These are phyloP conservation scores for Cytospora piceicola DNA, from an alignment of 2,329 filamentous ascomycete genomes.

Conservation along the genomic window DNA sequence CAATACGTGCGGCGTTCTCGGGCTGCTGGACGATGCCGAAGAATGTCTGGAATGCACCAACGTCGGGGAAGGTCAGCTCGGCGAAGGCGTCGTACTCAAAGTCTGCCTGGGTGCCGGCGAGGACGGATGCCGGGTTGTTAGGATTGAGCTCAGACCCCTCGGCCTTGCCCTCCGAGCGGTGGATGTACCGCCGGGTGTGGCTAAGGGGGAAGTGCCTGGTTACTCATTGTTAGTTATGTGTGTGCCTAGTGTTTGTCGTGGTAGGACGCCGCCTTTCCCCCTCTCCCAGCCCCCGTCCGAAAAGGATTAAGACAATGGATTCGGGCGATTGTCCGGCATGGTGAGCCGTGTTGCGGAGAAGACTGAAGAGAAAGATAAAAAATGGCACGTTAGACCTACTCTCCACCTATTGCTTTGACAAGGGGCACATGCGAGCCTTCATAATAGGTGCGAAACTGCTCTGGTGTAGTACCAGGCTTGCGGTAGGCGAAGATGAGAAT, in stretches of 20 bases:
- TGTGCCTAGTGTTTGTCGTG: no score
- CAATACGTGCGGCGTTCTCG: constrained; percentile 33
- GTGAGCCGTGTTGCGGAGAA: no score
- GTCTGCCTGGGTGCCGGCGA: constrained; percentile 32
- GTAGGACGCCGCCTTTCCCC: no score
- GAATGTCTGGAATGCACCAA: constrained; percentile 33
- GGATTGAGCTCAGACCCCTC: constrained; percentile 23
- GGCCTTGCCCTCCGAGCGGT: constrained; percentile 8
- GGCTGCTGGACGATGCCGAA: constrained; percentile 31
- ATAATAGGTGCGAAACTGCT: constrained; percentile 34
- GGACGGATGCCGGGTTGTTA: constrained; percentile 28
- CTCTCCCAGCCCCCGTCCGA: no score
- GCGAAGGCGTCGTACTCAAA: constrained; percentile 34
- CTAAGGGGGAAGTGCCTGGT: constrained; percentile 33
- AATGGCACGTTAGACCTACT: no score
- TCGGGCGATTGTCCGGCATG: not conserved
- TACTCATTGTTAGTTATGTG: not conserved
- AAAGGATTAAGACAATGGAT: no score
- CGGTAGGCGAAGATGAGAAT: constrained; percentile 32
- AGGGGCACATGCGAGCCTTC: constrained; percentile 36
- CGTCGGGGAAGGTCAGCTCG: constrained; percentile 32
- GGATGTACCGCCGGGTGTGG: constrained; percentile 34
- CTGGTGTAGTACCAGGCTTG: constrained; percentile 33
- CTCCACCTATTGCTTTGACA: constrained; percentile 32
- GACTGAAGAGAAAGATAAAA: no score